These are phyloP conservation scores for Coniosporium tulheliwenetii DNA, from an alignment of 2,329 filamentous ascomycete species.

Conservation along the genomic window DNA sequence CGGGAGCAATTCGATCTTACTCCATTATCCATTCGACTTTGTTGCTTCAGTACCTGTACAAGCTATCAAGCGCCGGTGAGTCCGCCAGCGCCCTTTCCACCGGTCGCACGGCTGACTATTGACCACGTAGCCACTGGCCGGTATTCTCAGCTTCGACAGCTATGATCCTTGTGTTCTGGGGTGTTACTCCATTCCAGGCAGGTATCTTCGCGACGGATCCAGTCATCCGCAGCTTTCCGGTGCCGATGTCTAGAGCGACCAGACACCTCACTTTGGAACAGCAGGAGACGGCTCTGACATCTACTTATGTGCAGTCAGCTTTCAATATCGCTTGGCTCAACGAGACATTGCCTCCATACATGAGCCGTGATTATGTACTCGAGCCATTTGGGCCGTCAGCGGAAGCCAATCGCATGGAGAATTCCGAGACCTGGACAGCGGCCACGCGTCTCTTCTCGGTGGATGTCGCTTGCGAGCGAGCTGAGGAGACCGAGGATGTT, in stretches of 20 bases:
- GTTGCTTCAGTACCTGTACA: slow-evolving; percentile 26
- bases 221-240: slow-evolving; percentile 8
- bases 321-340: slow-evolving; percentile 33
- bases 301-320: slow-evolving; percentile 25
- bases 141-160: slow-evolving; percentile 32
- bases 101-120: slow-evolving; percentile 2
- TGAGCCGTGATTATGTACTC: slow-evolving; percentile 24
- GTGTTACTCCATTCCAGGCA: slow-evolving; percentile 38
- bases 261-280: slow-evolving; percentile 11
- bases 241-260: slow-evolving; percentile 9
- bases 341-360: slow-evolving; percentile 29
- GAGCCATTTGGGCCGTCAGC: slow-evolving; percentile 23
- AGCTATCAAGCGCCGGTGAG: slow-evolving; percentile 18
- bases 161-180: slow-evolving; percentile 38
- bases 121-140: slow-evolving; percentile 31
- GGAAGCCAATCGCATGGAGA: slow-evolving; percentile 1
- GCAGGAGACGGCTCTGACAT: slow-evolving; percentile 17
- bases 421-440: slow-evolving; percentile 9
- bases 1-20: slow-evolving; percentile 29
- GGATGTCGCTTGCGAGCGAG: slow-evolving; percentile 16
- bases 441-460: slow-evolving; percentile 16
- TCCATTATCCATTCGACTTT: slow-evolving; percentile 40
- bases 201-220: slow-evolving; percentile 32
- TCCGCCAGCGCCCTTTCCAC: background rate
- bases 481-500: background rate